Conservation (phyloP, 352 stramenopile genomes). For the Globisporangium alternatum region DNA sequence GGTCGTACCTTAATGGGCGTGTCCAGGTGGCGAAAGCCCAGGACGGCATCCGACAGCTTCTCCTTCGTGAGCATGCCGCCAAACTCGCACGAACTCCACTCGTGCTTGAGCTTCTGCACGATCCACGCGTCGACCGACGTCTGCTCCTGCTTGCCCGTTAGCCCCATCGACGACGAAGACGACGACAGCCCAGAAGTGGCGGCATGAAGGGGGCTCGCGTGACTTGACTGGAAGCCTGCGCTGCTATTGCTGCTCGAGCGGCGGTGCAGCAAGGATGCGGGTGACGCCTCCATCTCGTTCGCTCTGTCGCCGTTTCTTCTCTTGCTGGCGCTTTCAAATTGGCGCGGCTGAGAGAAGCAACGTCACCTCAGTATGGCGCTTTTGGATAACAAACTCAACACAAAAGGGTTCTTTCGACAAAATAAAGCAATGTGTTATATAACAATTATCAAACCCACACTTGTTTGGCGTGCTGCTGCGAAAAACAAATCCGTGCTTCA, state of each 20-base stretch:
- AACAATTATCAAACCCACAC: too few species aligned
- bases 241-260: background rate
- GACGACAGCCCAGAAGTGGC: background rate
- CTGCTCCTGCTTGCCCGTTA: constrained; percentile 16
- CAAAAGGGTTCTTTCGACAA: too few species aligned
- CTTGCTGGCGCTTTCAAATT: background rate
- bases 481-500: too few species aligned
- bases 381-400: constrained; percentile 10
- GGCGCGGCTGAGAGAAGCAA: too few species aligned
- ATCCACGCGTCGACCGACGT: constrained; percentile 60
- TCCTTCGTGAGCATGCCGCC: constrained; percentile 54
- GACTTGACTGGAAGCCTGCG: background rate
- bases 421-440: too few species aligned
- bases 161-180: background rate
- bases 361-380: too few species aligned
- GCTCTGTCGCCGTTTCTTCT: background rate
- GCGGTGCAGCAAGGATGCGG: background rate
- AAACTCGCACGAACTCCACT: constrained; percentile 76
- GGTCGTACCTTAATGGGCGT: constrained; percentile 57
- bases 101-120: constrained; percentile 67
- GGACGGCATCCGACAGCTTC: constrained; percentile 53
- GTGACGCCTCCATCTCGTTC: background rate
- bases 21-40: constrained; percentile 59
- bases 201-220: background rate
- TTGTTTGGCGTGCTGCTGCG: too few species aligned